phyloP scores from a whole-genome alignment of 78 protist species.

The Dictyostelium purpureum region DNA sequence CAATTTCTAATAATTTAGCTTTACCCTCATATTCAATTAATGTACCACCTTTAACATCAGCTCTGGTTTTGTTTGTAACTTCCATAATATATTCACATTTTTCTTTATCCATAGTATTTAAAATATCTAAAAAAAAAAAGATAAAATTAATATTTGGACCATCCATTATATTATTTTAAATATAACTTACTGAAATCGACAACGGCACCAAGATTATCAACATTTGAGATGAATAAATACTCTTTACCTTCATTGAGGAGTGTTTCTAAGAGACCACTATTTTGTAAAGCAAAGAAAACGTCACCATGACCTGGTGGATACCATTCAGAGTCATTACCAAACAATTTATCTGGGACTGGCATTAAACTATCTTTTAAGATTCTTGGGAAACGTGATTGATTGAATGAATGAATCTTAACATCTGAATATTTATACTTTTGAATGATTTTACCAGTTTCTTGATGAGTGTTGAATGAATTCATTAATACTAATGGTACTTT shows the following conservation, averaged over 20 bases:
- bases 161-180: not conserved
- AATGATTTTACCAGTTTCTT: slow-evolving; percentile 85
- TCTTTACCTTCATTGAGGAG: slow-evolving; percentile 89
- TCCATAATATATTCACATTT: slow-evolving; percentile 92
- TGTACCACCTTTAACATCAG: slow-evolving; percentile 99
- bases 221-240: slow-evolving; percentile 96
- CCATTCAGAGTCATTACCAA: slow-evolving; percentile 83
- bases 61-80: slow-evolving; percentile 95
- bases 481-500: slow-evolving; percentile 96
- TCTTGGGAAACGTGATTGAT: slow-evolving; percentile 94
- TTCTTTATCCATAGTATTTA: slow-evolving; percentile 37
- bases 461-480: slow-evolving; percentile 98
- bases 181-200: slow-evolving; percentile 83
- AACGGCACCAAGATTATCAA: slow-evolving; percentile 99
- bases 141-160: not conserved
- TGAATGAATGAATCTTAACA: slow-evolving; percentile 86
- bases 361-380: slow-evolving; percentile 83
- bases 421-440: slow-evolving; percentile 72
- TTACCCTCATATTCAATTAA: slow-evolving; percentile 86
- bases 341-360: slow-evolving; percentile 78
- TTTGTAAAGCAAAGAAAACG: slow-evolving; percentile 82
- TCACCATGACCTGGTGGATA: slow-evolving; percentile 99
- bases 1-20: slow-evolving; percentile 93
- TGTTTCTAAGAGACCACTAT: slow-evolving; percentile 85
- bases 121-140: slow-evolving; percentile 45